A percentile compares a stretch with the other conserved stretches of the same genome.
phyloP scores from a whole-genome alignment of 257 asterid genomes.

The Solanum habrochaites region DNA sequence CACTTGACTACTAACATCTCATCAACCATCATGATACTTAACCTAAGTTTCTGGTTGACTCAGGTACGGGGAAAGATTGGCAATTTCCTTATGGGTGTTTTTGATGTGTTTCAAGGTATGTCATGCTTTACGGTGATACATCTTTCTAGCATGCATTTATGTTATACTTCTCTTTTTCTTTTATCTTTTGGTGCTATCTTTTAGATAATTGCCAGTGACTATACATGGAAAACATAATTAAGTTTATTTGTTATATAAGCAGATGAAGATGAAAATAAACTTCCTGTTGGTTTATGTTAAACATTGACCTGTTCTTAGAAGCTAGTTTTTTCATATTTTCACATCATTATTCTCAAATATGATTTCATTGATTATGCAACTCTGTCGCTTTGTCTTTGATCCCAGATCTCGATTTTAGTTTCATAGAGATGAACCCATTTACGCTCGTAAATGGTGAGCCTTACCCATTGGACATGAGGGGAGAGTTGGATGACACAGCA shows the following conservation, averaged over 20 bases:
- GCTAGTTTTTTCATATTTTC: neutral
- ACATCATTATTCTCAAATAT: neutral
- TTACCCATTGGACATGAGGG: conserved; percentile 85
- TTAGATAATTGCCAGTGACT: neutral
- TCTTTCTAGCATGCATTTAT: neutral
- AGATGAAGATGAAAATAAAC: neutral
- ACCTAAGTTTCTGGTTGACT: conserved; percentile 3
- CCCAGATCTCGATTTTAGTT: conserved; percentile 84
- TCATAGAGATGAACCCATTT: conserved; percentile 92
- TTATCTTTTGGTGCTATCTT: neutral
- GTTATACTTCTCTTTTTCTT: neutral
- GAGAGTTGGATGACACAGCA: conserved; percentile 93
- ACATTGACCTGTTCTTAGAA: neutral
- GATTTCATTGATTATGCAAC: neutral
- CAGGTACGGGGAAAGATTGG: conserved; percentile 83
- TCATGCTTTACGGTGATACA: neutral
- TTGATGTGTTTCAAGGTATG: conserved; percentile 78
- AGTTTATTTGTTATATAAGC: neutral
- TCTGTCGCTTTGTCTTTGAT: neutral
- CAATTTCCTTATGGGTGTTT: conserved; percentile 53
- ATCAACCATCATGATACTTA: neutral
- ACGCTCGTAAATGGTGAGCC: conserved; percentile 77
- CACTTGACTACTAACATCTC: neutral
- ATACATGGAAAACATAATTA: neutral
- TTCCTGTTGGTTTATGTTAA: neutral